phyloP scores from a whole-genome alignment of 75 land plant genomes.

The Isoetes taiwanensis region DNA sequence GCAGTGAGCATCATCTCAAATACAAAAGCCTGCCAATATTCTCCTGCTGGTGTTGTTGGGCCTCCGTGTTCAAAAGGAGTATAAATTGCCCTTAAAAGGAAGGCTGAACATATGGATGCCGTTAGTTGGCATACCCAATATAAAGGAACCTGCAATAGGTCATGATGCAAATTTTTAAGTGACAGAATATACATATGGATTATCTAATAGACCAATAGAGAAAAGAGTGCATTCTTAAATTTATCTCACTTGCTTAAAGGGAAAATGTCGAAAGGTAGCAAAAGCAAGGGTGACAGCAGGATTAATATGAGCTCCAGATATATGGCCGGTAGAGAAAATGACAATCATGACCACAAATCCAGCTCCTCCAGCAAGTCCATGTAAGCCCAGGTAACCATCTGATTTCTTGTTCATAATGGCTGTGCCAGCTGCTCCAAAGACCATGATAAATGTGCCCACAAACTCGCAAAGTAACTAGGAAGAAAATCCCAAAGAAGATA shows the following conservation, averaged over 20 bases:
- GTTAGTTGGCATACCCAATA: background rate
- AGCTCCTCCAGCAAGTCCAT: background rate
- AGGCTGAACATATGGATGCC: background rate
- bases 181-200: background rate
- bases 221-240: background rate
- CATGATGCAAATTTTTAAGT: background rate
- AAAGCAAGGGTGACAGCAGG: background rate
- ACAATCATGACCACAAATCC: slow-evolving; percentile 1
- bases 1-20: background rate
- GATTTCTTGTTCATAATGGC: background rate
- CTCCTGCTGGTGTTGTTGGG: background rate
- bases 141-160: background rate
- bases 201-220: background rate
- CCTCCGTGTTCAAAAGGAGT: background rate
- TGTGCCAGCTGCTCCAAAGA: background rate
- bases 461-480: background rate
- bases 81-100: background rate
- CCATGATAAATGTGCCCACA: background rate
- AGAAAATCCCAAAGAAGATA: no score
- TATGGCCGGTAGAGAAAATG: background rate
- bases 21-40: background rate
- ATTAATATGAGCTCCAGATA: slow-evolving; percentile 1
- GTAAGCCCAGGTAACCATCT: background rate
- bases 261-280: background rate
- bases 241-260: background rate